Evolutionary conservation across 176 grass and related monocot species (phyloP), one percentile per base, ranked within the genome.

Genomic region (Oryza punctata): DNA sequence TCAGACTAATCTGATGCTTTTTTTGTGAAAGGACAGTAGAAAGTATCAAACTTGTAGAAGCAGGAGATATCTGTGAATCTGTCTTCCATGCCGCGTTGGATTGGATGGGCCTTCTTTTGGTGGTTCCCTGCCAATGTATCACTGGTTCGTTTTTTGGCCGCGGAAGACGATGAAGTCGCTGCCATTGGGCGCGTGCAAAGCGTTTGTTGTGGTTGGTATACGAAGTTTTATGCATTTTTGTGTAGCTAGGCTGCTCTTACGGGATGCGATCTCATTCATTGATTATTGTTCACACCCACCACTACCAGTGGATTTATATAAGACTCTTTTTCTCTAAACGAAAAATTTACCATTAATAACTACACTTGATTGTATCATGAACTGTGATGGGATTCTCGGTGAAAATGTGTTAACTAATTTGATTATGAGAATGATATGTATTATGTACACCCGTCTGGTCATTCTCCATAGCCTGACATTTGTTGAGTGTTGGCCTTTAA

Each of bases 51-150:
- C 37, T 77, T 77, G 75, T 69, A 77, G 69, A 70, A 80, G 59
- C 72, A 72, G 52, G 67, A 27, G 82, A 30, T 60, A 32, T 8
- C 50, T 84, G 69, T 26, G 67, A 35, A 73, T 61, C 45, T 29
- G 86, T 11, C 30, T 38, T 63, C 44, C 76, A 81, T 85, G 70
- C 4, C 18, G 72, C 47, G 52, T 57, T 21, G 52, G 52, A 21
- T 61, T 61, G 57, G 78, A 75, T 76, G 83, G 88, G 82, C 87
- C 84, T 88, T 86, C 30, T 89, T 93, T 94, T 90, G 82, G 70
- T 25, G 28, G 88, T 50, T 73, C 85, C 81, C 60, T 64, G 54
- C 52, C 79, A 84, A 37, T 82, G 61, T 35, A 76, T 81, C 59
- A 67, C 74, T 30, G 63, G 79, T 80, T 90, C 63, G 52, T 24